Base-by-base conservation (phyloP, 2,329 filamentous ascomycete species). In the Rhinocladiella mackenziei region DNA sequence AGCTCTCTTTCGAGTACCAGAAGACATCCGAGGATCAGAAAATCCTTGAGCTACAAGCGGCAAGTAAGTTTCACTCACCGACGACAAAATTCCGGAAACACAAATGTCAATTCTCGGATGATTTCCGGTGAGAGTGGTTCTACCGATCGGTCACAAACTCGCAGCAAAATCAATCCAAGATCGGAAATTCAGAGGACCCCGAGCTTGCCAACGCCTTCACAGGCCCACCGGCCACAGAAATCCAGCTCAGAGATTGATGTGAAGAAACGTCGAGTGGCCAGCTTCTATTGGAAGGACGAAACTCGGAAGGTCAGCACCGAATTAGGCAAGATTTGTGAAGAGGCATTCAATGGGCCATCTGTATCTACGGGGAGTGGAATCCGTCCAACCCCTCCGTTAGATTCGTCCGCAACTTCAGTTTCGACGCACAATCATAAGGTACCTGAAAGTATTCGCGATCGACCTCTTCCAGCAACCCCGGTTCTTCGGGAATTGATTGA, bases 301-400 rank as follows among this genome's bases (percentile, higher is more conserved):
- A 77, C 92, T 41, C 77, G 87, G 5, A 83, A 91, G 56, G 84
- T 94, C 45, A 94, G 88, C 56, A 80, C 78, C 57, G 88, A 88
- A 57, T 81, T 96, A 50, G 87, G 88, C 37, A 87, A 88, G 64
- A 86, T 92, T 46, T 94, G 89, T 59, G 89, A 97, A 59, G 86
- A 92, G 58, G 89, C 89, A 1, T 96, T 97, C 69, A 89, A 87
- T 60, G 81, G 84, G 56, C 75, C 69, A 42, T 83, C 74, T 1
- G 64, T 75, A 15, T 71, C 71, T 32, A 75, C 76, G 2, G 48
- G 31, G 11, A 78, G 72, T 38, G 63, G 60, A 18, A 44, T 36
- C 22, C 57, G 45, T 42, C 57, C 45, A 28, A 31, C 66, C 18
- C 67, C 67, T 3, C 74, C 72, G 1, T 65, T 67, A 13, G 59